Evolutionary conservation across 306 rosid genomes (phyloP).

Genomic region (Casuarina equisetifolia): DNA sequence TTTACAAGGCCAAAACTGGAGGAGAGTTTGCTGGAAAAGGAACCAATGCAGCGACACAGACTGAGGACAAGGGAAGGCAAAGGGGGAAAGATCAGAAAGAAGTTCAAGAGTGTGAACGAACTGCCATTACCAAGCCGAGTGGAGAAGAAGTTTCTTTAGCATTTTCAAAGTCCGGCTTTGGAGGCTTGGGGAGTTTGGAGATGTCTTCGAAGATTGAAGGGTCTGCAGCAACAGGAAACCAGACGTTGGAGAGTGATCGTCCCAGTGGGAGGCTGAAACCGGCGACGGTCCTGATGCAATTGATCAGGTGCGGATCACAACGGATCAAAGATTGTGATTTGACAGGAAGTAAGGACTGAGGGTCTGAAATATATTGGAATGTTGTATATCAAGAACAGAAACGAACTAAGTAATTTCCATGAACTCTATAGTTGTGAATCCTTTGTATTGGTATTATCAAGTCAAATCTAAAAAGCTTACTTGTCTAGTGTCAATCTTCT

Average conservation of each 20-base stretch:
- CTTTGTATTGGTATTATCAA: too few relatives aligned
- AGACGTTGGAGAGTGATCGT: slow-evolving; percentile 41
- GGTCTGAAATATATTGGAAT: background rate
- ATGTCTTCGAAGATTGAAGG: slow-evolving; percentile 22
- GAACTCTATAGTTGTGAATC: too few relatives aligned
- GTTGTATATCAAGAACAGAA: too few relatives aligned
- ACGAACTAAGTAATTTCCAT: too few relatives aligned
- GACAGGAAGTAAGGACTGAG: background rate
- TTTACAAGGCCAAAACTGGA: slow-evolving; percentile 37
- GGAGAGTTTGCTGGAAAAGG: slow-evolving; percentile 35
- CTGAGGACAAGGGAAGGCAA: slow-evolving; percentile 38
- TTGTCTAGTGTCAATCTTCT: too few relatives aligned
- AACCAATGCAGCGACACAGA: slow-evolving; percentile 49
- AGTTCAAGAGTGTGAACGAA: slow-evolving; percentile 28
- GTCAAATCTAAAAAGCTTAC: too few relatives aligned
- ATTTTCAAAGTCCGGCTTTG: slow-evolving; percentile 28
- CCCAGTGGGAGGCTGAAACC: slow-evolving; percentile 51
- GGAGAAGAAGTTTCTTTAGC: slow-evolving; percentile 22
- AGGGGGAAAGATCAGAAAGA: slow-evolving; percentile 25
- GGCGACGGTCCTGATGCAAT: slow-evolving; percentile 56
- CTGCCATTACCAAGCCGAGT: slow-evolving; percentile 11
- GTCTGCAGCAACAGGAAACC: slow-evolving; percentile 35
- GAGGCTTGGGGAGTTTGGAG: slow-evolving; percentile 18
- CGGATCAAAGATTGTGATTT: slow-evolving; percentile 15
- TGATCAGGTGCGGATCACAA: slow-evolving; percentile 47